A percentile compares a stretch with the other conserved stretches of the same genome.
Conservation (phyloP, 352 stramenopile species). For the Phytophthora chlamydospora region DNA sequence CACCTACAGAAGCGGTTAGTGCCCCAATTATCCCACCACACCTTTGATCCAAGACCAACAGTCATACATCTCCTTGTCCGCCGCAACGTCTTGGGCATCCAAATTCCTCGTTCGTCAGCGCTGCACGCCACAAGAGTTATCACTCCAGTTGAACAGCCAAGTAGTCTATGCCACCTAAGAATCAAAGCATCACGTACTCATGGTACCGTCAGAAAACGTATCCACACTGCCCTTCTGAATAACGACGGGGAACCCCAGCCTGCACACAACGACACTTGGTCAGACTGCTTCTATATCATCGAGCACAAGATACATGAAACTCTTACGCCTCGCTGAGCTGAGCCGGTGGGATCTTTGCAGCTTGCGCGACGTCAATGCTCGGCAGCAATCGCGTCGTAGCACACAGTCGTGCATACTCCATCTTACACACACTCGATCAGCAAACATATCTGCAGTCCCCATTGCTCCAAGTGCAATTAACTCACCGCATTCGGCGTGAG, state of each 20-base stretch:
- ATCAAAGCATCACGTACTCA: slow-evolving; percentile 39
- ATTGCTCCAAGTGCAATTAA: background rate
- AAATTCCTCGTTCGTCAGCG: slow-evolving; percentile 63
- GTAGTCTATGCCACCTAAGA: background rate
- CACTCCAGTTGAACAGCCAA: background rate
- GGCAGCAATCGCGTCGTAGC: slow-evolving; percentile 49
- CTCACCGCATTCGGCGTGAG: slow-evolving; percentile 94
- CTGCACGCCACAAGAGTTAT: slow-evolving; percentile 29
- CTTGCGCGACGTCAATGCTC: slow-evolving; percentile 50
- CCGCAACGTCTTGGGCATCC: slow-evolving; percentile 89
- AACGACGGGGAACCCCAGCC: slow-evolving; percentile 81
- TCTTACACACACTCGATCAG: slow-evolving; percentile 48
- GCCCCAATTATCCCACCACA: background rate
- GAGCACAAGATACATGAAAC: background rate
- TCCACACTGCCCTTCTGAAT: slow-evolving; percentile 87
- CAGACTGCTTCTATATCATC: background rate
- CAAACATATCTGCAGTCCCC: background rate
- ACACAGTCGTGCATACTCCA: slow-evolving; percentile 87
- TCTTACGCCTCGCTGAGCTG: slow-evolving; percentile 68
- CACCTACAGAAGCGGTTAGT: slow-evolving; percentile 46
- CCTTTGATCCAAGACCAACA: slow-evolving; percentile 1
- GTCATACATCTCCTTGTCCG: slow-evolving; percentile 90
- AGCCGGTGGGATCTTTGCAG: slow-evolving; percentile 52
- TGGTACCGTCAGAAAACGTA: slow-evolving; percentile 76
- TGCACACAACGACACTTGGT: slow-evolving; percentile 23